Conservation (phyloP, 306 rosid species). For the Styphnolobium japonicum region DNA sequence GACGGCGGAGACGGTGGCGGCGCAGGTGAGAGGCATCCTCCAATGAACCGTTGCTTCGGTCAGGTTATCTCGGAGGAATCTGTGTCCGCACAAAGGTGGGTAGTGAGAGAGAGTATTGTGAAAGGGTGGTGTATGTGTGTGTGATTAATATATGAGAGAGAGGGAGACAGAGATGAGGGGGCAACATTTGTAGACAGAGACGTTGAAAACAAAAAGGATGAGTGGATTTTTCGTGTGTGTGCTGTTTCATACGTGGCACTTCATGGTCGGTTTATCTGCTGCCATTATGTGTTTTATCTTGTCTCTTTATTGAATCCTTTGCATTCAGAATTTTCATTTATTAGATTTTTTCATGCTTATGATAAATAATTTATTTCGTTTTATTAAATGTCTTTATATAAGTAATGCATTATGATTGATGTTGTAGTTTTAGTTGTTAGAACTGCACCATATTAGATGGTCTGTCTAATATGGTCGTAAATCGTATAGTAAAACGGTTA, state of each 20-base stretch:
- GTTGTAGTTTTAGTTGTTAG: too few species aligned
- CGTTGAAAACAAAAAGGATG: neutral
- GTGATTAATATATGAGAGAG: neutral
- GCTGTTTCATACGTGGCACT: slow-evolving; percentile 7
- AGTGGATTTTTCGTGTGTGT: neutral
- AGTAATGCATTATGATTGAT: too few species aligned
- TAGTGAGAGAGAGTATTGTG: too few species aligned
- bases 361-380: too few species aligned
- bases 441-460: too few species aligned
- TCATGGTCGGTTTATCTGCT: neutral
- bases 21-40: slow-evolving; percentile 35
- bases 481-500: too few species aligned
- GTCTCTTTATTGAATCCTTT: neutral
- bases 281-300: neutral
- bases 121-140: neutral
- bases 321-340: neutral
- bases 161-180: neutral
- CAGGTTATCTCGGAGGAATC: neutral
- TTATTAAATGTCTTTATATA: too few species aligned
- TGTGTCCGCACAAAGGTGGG: too few species aligned
- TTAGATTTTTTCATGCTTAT: too few species aligned
- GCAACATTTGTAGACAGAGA: neutral
- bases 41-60: too few species aligned
- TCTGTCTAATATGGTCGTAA: too few species aligned
- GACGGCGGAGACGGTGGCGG: slow-evolving; percentile 23